A percentile compares a stretch with the other conserved stretches of the same genome.
Conservation (phyloP, 495 filamentous ascomycete genomes). For the Podospora pseudoanserina region DNA sequence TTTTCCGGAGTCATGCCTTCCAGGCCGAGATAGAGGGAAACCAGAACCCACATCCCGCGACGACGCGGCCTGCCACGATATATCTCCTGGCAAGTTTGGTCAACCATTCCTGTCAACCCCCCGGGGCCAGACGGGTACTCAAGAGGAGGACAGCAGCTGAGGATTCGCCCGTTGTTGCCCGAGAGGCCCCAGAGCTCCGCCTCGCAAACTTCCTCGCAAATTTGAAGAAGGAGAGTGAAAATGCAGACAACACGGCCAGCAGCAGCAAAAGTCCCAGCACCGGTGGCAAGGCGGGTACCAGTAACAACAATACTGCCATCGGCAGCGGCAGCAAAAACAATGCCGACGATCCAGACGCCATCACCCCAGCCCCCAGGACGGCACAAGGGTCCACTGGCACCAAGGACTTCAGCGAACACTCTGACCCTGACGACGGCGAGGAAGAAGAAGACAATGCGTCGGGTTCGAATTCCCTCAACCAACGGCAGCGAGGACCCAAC, state of each 20-base stretch:
- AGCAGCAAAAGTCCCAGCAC: no score
- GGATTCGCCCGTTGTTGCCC: no score
- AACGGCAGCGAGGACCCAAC: constrained; percentile 21
- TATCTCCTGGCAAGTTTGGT: constrained; percentile 34
- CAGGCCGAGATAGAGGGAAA: neutral
- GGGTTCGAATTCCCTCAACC: neutral
- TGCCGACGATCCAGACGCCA: no score
- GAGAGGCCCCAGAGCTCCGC: no score
- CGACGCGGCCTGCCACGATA: constrained; percentile 5
- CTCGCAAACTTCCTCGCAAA: no score
- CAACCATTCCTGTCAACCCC: constrained; percentile 33
- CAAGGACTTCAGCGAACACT: no score
- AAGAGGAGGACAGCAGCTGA: no score
- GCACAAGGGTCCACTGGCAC: no score
- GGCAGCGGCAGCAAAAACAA: neutral
- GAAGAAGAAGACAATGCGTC: neutral
- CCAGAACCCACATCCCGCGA: neutral
- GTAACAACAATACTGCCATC: no score
- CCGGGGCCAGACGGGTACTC: neutral
- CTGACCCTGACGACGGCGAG: neutral
- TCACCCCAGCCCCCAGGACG: no score
- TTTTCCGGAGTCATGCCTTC: constrained; percentile 34
- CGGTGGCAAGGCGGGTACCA: no score
- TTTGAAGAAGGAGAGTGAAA: no score
- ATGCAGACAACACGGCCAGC: neutral